phyloP scores from a whole-genome alignment of 768 basidiomycete species.

The Cubamyces sp. region DNA sequence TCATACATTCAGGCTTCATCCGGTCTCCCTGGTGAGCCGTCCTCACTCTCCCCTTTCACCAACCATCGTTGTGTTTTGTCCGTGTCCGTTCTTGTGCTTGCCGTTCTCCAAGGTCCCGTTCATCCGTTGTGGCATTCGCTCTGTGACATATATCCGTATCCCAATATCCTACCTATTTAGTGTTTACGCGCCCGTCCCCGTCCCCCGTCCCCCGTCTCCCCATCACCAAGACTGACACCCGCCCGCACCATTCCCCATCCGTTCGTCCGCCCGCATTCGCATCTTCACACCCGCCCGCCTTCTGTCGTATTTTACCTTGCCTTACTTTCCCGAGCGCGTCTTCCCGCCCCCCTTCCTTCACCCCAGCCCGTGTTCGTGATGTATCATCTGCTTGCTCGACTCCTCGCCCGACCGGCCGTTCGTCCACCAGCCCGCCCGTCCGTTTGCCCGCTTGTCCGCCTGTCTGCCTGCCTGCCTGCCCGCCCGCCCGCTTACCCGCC shows the following conservation, averaged over 20 bases:
- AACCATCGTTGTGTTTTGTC: not conserved
- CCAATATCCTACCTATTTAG: not conserved
- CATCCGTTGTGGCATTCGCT: conserved; percentile 2
- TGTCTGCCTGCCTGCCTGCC: not conserved
- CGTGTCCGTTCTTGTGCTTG: not conserved
- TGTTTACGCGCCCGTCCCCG: not conserved
- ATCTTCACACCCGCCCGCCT: no score
- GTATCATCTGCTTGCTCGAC: no score
- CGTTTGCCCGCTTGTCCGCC: no score
- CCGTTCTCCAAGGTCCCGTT: not conserved
- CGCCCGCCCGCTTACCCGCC: not conserved
- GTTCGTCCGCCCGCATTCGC: no score
- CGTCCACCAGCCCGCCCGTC: not conserved
- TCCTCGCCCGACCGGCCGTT: no score
- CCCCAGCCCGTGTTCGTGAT: no score
- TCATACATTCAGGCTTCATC: not conserved
- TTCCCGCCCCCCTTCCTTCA: no score
- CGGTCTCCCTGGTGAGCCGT: not conserved
- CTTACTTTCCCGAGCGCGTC: no score
- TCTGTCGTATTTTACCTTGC: not conserved
- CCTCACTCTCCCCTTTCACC: not conserved
- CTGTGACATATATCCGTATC: conserved; percentile 11
- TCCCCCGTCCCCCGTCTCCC: not conserved
- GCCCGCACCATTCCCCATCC: not conserved
- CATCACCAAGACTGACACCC: not conserved